Base-by-base conservation (phyloP, 371 early-diverging fungal species). In the Lichtheimia ornata region DNA sequence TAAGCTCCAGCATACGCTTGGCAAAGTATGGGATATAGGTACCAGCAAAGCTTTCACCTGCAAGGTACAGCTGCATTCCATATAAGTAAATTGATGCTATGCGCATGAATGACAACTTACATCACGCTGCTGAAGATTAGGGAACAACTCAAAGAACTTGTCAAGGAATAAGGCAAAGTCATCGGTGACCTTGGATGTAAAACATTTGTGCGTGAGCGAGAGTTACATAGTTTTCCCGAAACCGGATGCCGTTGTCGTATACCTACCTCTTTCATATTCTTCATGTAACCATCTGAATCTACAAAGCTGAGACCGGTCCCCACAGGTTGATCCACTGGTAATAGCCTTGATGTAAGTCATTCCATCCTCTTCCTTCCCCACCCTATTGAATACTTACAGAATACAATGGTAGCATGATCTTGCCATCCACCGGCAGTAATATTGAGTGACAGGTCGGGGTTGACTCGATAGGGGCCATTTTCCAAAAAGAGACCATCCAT, bases 1-100 rank as follows among this genome's bases (percentile, higher is more conserved):
- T 89, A 9, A 74, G 56, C 14, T 81, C 74, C 27, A 93, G 47
- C 6, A 93, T 74, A 7, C 72, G 79, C 0, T 65, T 30, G 12
- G 89, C 88, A 59, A 94, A 84, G 63, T 93, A 91, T 4, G 95
- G 95, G 55, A 95, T 88, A 73, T 90, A 95, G 0, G 85, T 84
- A 14, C 95, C 95, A 1, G 94, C 95, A 74, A 65, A 95, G 62
- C 92, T 92, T 71, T 95, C 95, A 22, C 95, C 95, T 27, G 91
- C 84, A 15, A 95, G 59, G 70, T 91, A 93, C 12, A 94, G 35
- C 35, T 35, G 35, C 11, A 35, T 35, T 35, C 35, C 35, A 35
- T 35, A 84, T 92, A 63, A 47, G 22, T n/a, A 24, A 35, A 6
- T 17, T 9, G 1, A 40, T 2, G 50, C 1, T 15, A 18, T 25